Evolutionary conservation across 208 protist species (phyloP).

Genomic region (Leishmania guyanensis): DNA sequence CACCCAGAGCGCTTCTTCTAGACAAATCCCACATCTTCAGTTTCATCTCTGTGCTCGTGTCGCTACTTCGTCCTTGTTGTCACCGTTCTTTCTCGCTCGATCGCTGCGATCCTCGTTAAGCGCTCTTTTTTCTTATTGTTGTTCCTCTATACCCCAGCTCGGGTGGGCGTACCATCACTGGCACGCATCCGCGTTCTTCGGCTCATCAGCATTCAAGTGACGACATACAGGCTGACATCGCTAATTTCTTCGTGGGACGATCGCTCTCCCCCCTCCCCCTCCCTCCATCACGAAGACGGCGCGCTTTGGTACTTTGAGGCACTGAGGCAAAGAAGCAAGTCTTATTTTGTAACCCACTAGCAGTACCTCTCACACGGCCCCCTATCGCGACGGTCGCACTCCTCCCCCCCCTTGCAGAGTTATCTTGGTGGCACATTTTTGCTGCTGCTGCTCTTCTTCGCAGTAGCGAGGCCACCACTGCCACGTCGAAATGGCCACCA

Average conservation of each 20-base stretch:
- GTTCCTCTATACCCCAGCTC: not conserved
- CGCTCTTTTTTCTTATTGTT: not conserved
- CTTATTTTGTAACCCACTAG: not conserved
- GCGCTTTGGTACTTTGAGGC: not conserved
- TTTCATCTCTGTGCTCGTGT: not conserved
- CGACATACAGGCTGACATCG: not conserved
- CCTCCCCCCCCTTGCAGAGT: not conserved
- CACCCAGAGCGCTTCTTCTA: not conserved
- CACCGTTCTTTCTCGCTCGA: not conserved
- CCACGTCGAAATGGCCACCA: constrained; percentile 16
- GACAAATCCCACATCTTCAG: not conserved
- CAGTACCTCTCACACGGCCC: not conserved
- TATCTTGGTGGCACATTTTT: not conserved
- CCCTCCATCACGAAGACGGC: not conserved
- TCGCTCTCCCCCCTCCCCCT: not conserved
- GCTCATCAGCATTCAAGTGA: not conserved
- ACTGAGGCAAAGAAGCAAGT: not conserved
- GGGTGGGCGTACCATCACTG: not conserved
- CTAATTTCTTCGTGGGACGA: not conserved
- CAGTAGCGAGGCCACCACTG: not conserved
- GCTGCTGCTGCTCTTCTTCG: not conserved
- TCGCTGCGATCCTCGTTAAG: not conserved
- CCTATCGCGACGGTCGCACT: not conserved
- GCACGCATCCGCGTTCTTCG: not conserved
- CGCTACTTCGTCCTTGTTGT: not conserved